Percentiles rank a stretch among this genome's conserved stretches.
These are phyloP conservation scores for Yamadazyma mexicana DNA, from an alignment of 1,139 yeast genomes.

Conservation along the genomic window DNA sequence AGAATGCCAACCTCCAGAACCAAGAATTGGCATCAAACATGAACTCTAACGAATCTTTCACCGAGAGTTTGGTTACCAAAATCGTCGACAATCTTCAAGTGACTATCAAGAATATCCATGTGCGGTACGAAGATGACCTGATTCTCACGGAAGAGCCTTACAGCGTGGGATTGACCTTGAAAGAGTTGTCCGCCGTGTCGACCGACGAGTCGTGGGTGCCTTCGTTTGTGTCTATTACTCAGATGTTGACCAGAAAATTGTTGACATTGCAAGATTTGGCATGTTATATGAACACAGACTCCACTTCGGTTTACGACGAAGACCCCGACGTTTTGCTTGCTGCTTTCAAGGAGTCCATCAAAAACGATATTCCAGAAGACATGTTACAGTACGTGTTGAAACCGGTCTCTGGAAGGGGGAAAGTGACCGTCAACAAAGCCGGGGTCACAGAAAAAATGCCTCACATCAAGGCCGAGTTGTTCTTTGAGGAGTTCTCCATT, in stretches of 20 bases:
- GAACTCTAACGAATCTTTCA: conserved; percentile 68
- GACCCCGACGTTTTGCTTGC: conserved; percentile 45
- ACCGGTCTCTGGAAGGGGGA: conserved; percentile 91
- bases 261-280: conserved; percentile 74
- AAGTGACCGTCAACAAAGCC: conserved; percentile 73
- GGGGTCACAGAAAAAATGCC: conserved; percentile 73
- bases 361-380: conserved; percentile 20
- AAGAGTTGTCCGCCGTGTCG: conserved; percentile 88
- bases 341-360: conserved; percentile 35
- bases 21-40: conserved; percentile 43
- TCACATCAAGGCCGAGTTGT: conserved; percentile 71
- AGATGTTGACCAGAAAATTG: conserved; percentile 70
- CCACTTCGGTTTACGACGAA: conserved; percentile 46
- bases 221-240: conserved; percentile 74
- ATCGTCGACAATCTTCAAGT: conserved; percentile 91
- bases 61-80: conserved; percentile 84
- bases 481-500: conserved; percentile 85
- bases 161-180: conserved; percentile 77
- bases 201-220: conserved; percentile 87
- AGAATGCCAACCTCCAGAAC: conserved; percentile 43
- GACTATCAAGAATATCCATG: conserved; percentile 88
- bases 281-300: conserved; percentile 82
- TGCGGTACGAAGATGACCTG: conserved; percentile 83
- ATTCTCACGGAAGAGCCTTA: conserved; percentile 71
- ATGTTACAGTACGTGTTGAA: conserved; percentile 67